These are phyloP conservation scores for Sphagnurus paluster DNA, from an alignment of 1,284 basidiomycete species.

Conservation along the genomic window DNA sequence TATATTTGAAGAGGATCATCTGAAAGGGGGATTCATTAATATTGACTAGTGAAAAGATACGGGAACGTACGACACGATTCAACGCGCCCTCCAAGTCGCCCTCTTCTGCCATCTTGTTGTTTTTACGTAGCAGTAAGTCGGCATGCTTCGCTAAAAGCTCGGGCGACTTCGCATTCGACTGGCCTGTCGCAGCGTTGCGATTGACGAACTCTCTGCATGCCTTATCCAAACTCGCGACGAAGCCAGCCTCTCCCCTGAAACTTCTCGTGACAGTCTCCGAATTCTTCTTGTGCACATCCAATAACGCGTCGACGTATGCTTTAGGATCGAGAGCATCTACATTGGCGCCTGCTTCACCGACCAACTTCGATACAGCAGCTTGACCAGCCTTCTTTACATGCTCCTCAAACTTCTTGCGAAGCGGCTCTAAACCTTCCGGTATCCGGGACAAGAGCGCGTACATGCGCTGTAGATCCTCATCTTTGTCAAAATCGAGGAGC, in stretches of 20 bases:
- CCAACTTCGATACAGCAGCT: constrained; percentile 83
- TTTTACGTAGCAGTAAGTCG: constrained; percentile 90
- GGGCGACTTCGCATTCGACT: constrained; percentile 85
- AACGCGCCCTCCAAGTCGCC: constrained; percentile 87
- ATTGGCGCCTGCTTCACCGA: constrained; percentile 65
- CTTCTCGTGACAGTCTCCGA: constrained; percentile 87
- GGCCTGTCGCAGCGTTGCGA: constrained; percentile 88
- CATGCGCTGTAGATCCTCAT: constrained; percentile 87
- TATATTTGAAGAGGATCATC: constrained; percentile 99
- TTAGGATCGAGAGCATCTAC: constrained; percentile 80
- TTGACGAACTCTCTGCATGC: constrained; percentile 98
- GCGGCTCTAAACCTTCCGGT: constrained; percentile 79
- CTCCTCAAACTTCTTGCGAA: constrained; percentile 86
- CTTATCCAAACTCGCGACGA: constrained; percentile 93
- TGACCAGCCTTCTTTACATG: constrained; percentile 91
- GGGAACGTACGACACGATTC: constrained; percentile 88
- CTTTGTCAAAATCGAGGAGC: constrained; percentile 85
- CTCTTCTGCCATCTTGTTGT: constrained; percentile 94
- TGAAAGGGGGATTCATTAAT: constrained; percentile 29
- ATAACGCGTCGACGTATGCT: constrained; percentile 90
- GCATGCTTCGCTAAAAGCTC: constrained; percentile 94
- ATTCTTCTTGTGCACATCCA: constrained; percentile 92
- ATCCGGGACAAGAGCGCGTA: constrained; percentile 85
- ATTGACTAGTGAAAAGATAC: background rate
- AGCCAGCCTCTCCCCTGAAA: constrained; percentile 93